These are phyloP conservation scores for Mikania micrantha DNA, from an alignment of 129 eudicot genomes.

Conservation along the genomic window DNA sequence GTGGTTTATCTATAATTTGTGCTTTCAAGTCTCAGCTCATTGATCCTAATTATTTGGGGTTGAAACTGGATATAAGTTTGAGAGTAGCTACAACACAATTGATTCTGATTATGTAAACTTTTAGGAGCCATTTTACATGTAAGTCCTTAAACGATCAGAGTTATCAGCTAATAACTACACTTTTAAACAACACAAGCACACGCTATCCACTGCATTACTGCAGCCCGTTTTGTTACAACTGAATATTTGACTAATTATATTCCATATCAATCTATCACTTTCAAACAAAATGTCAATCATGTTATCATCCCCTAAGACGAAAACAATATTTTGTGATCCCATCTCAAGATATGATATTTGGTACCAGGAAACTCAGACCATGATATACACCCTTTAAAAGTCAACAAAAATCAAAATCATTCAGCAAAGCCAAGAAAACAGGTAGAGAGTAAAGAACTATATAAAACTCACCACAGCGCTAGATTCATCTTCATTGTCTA, in stretches of 20 bases:
- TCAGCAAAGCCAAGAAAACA: neutral
- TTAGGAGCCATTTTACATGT: neutral
- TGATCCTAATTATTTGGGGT: neutral
- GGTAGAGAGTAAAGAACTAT: neutral
- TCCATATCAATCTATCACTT: neutral
- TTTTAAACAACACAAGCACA: neutral
- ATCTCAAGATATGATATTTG: neutral
- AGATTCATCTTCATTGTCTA: conserved; percentile 64
- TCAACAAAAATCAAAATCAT: neutral
- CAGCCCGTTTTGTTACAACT: neutral
- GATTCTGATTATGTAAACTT: neutral
- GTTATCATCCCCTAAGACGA: neutral
- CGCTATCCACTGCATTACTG: no score
- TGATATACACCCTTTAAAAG: neutral
- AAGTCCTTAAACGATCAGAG: neutral
- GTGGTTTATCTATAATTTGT: neutral
- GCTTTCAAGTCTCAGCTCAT: neutral
- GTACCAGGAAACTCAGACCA: neutral
- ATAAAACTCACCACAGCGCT: conserved; percentile 61
- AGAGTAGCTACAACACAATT: neutral
- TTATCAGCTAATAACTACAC: neutral
- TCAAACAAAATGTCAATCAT: neutral
- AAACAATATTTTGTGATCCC: neutral
- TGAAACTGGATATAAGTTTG: neutral
- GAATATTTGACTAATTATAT: neutral